These are phyloP conservation scores for Phytophthora aleatoria DNA, from an alignment of 352 stramenopile genomes.

Conservation along the genomic window DNA sequence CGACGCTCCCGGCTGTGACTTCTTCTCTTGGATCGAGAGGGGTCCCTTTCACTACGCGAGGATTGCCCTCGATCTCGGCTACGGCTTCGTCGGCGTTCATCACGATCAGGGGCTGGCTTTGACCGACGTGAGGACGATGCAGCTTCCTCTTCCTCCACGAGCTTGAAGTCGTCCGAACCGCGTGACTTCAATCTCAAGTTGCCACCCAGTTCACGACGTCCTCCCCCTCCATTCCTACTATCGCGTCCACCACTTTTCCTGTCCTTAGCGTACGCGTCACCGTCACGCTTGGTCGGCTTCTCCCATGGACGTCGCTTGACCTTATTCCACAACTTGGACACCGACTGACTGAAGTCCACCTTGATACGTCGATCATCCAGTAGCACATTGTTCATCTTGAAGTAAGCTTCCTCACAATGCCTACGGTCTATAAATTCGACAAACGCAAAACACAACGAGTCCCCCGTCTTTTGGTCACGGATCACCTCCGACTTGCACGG, in stretches of 20 bases:
- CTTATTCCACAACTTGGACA: constrained; percentile 98
- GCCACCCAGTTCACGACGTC: constrained; percentile 34
- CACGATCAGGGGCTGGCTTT: constrained; percentile 11
- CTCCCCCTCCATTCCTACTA: constrained; percentile 16
- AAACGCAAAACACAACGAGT: constrained; percentile 99
- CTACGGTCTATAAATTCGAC: constrained; percentile 97
- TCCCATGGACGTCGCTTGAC: constrained; percentile 71
- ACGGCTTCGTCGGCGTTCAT: constrained; percentile 23
- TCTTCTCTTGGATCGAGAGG: constrained; percentile 19
- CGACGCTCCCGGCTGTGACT: constrained; percentile 16
- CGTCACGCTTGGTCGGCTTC: constrained; percentile 58
- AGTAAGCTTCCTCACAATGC: constrained; percentile 96
- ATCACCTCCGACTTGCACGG: constrained; percentile 94
- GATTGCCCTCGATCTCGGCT: constrained; percentile 25
- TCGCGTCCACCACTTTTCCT: constrained; percentile 26
- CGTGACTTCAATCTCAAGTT: constrained; percentile 54
- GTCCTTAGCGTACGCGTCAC: constrained; percentile 45
- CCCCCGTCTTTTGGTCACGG: constrained; percentile 96
- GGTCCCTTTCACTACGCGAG: constrained; percentile 14
- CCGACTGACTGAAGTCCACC: constrained; percentile 98
- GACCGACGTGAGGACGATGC: constrained; percentile 9
- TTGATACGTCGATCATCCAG: constrained; percentile 97
- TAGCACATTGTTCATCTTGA: constrained; percentile 99
- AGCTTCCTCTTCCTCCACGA: constrained; percentile 52
- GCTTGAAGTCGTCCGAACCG: constrained; percentile 40